Evolutionary conservation across 805 yeast species (phyloP).

Genomic region (Lachancea cidri): DNA sequence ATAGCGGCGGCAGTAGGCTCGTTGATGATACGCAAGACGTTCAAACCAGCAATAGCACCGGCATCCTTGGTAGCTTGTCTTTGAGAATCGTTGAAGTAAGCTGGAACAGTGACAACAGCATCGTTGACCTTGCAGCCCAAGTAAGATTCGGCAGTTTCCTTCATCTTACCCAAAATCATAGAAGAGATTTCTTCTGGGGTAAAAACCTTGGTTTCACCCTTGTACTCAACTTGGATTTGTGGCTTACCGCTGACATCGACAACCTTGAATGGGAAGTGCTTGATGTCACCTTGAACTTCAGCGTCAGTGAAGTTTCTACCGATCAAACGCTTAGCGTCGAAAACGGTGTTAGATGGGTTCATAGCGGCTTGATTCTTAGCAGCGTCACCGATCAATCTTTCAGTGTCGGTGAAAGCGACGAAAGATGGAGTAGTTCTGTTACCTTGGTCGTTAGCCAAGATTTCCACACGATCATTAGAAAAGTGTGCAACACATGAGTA

Average conservation of each 20-base stretch:
- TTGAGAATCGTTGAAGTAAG: constrained; percentile 94
- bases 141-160: constrained; percentile 87
- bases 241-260: constrained; percentile 82
- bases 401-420: constrained; percentile 93
- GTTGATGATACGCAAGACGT: constrained; percentile 88
- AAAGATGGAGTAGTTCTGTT: constrained; percentile 97
- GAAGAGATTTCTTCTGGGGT: constrained; percentile 95
- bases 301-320: constrained; percentile 60
- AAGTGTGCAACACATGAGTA: constrained; percentile 95
- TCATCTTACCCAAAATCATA: constrained; percentile 89
- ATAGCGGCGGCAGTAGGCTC: constrained; percentile 97
- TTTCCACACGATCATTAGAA: constrained; percentile 84
- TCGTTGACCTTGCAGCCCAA: constrained; percentile 80
- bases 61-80: constrained; percentile 98
- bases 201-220: constrained; percentile 81
- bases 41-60: constrained; percentile 90
- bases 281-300: constrained; percentile 50
- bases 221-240: constrained; percentile 76
- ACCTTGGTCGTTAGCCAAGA: constrained; percentile 96
- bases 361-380: constrained; percentile 98
- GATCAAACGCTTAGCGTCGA: constrained; percentile 93
- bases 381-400: constrained; percentile 94
- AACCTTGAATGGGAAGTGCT: constrained; percentile 86
- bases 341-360: constrained; percentile 90
- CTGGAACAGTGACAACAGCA: constrained; percentile 94